Percentiles rank a stretch among this genome's conserved stretches.
Conservation (phyloP, 192 early-diverging fungal species). For the Powellomyces hirtus region DNA sequence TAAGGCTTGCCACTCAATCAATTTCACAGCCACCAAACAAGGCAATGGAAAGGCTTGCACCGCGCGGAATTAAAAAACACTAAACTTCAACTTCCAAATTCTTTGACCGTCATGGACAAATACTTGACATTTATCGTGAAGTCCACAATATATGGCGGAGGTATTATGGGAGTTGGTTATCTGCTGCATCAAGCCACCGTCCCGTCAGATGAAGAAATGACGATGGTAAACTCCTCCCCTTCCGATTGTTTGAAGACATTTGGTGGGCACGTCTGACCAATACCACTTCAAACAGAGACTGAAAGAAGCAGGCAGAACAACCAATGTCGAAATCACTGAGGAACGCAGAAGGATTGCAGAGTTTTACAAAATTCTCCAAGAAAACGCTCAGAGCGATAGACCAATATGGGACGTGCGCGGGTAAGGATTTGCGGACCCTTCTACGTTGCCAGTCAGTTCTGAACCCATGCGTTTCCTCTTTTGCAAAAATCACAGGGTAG, state of each 20-base stretch:
- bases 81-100: too few species aligned
- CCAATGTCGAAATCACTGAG: not conserved
- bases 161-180: slow-evolving; percentile 12
- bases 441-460: too few species aligned
- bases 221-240: not conserved
- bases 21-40: too few species aligned
- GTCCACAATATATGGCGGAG: slow-evolving; percentile 6
- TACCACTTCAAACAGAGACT: slow-evolving; percentile 1
- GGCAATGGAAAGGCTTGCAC: too few species aligned
- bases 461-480: too few species aligned
- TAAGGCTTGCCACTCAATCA: too few species aligned
- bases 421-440: too few species aligned
- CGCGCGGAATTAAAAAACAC: too few species aligned
- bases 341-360: not conserved
- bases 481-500: too few species aligned
- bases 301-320: not conserved
- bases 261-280: not conserved
- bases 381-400: slow-evolving; percentile 15
- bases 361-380: not conserved
- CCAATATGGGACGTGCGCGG: slow-evolving; percentile 12
- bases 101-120: too few species aligned
- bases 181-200: slow-evolving; percentile 8
- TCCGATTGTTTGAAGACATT: not conserved
- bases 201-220: slow-evolving; percentile 16
- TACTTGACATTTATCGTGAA: slow-evolving; percentile 17